These are phyloP conservation scores for Batrachochytrium dendrobatidis DNA, from an alignment of 371 early-diverging fungal species.

Conservation along the genomic window DNA sequence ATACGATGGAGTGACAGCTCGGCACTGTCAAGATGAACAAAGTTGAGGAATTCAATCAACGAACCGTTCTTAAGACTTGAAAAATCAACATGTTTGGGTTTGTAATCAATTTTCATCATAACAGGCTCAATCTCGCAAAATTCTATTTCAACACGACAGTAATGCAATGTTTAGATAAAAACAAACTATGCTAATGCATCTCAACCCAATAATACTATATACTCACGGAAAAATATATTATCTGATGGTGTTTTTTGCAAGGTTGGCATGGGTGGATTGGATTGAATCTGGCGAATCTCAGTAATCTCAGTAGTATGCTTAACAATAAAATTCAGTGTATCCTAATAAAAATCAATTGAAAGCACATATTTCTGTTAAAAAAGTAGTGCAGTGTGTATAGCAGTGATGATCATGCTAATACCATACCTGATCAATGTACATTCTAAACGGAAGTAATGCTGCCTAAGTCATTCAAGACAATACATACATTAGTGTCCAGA, in stretches of 20 bases:
- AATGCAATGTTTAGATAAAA: background rate
- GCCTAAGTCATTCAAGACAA: conserved; percentile 3
- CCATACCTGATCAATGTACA: conserved; percentile 3
- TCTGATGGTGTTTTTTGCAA: conserved; percentile 1
- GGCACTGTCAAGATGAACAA: conserved; percentile 87
- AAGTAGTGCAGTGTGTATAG: no score
- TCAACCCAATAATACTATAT: background rate
- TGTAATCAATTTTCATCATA: conserved; percentile 86
- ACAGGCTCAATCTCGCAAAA: conserved; percentile 61
- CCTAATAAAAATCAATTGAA: no score
- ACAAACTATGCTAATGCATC: background rate
- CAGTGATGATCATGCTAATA: no score
- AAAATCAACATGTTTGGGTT: conserved; percentile 84
- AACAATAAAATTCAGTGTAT: background rate
- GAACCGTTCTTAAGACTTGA: conserved; percentile 62
- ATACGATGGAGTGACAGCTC: conserved; percentile 72
- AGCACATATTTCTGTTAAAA: no score
- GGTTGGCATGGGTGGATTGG: background rate
- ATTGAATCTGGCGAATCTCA: background rate
- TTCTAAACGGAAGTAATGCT: background rate
- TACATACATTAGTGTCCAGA: background rate
- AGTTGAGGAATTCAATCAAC: conserved; percentile 81
- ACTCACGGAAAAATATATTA: conserved; percentile 59
- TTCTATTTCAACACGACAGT: conserved; percentile 15
- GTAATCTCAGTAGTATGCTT: background rate